Percentiles rank a stretch among this genome's conserved stretches.
phyloP scores from a whole-genome alignment of 2,329 filamentous ascomycete species.

The Trichoderma afroharzianum region DNA sequence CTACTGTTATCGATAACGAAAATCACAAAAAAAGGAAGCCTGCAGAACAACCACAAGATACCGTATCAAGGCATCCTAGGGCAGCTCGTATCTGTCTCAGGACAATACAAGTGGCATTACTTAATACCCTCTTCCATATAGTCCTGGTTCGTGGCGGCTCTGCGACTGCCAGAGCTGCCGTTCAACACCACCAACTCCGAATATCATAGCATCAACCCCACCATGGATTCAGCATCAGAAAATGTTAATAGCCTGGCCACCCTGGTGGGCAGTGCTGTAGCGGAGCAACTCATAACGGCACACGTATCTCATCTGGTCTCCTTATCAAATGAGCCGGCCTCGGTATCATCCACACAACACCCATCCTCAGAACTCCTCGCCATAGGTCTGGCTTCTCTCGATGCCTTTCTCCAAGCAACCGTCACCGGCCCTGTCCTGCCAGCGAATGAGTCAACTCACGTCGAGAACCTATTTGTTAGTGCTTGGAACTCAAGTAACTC shows the following conservation, averaged over 20 bases:
- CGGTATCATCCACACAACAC: neutral
- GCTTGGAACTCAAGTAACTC: slow-evolving; percentile 29
- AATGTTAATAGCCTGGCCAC: neutral
- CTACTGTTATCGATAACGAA: neutral
- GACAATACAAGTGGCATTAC: neutral
- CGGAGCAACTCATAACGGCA: slow-evolving; percentile 14
- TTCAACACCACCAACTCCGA: neutral
- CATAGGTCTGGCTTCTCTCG: slow-evolving; percentile 45
- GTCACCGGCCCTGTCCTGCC: slow-evolving; percentile 80
- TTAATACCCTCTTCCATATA: neutral
- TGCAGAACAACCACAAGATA: neutral
- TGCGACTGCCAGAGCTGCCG: neutral
- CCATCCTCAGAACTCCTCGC: slow-evolving; percentile 22
- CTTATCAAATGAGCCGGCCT: neutral
- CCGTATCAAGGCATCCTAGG: neutral
- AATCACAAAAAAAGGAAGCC: slow-evolving; percentile 4
- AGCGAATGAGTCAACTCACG: slow-evolving; percentile 19
- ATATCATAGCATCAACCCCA: slow-evolving; percentile 4
- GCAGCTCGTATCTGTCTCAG: neutral
- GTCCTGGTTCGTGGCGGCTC: neutral
- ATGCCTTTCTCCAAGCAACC: slow-evolving; percentile 80
- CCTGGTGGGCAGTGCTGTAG: slow-evolving; percentile 9
- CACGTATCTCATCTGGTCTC: slow-evolving; percentile 12
- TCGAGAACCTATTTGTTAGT: slow-evolving; percentile 40
- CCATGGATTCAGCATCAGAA: neutral